Base-by-base conservation (phyloP, 176 grass and related monocot species). In the Dactylis glomerata region DNA sequence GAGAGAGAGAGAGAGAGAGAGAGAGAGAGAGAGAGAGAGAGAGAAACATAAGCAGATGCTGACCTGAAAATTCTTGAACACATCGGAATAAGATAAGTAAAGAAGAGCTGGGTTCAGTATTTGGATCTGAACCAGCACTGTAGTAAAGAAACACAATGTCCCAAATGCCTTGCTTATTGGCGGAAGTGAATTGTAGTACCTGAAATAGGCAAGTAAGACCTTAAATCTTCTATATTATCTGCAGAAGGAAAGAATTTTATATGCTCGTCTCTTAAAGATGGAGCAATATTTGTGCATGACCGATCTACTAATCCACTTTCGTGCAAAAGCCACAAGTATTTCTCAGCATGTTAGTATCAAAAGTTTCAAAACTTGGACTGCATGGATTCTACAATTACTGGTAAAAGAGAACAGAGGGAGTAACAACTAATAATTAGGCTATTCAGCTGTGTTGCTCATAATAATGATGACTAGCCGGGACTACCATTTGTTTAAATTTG, bases 171-270 rank as follows among this genome's bases (percentile, higher is more conserved):
- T 97, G 79, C 90, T 90, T 83, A 97, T 88, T 28, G 95, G 92
- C 75, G 92, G 95, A 94, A 97, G 95, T 30, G 95, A 94, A 64
- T 94, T 92, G 85, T 97, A 97, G 89, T 89, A 97, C 87, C 92
- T 97, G 92, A 47, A 85, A 86, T 40, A 82, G 64, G 31, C 76
- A 83, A 80, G 24, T 22, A 68, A 80, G 74, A 20, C 30, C 73
- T 27, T 13, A 71, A 16, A 22, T 31, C 40, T 50, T 56, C 14
- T 11, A 52, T 77, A 45, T 58, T 28, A 77, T 33, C 15, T 58
- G 28, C 65, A 63, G 22, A 31, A 23, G n/a, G 44, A 3, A 24
- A 76, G 3, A 17, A 28, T 50, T 55, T 37, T 63, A n/a, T 22
- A 40, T 44, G 6, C 26, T 44, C 33, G n/a, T 66, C 33, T 71